Percentiles rank a stretch among this genome's conserved stretches.
phyloP scores from a whole-genome alignment of 2,329 filamentous ascomycete genomes.

The Diaporthe batatas region DNA sequence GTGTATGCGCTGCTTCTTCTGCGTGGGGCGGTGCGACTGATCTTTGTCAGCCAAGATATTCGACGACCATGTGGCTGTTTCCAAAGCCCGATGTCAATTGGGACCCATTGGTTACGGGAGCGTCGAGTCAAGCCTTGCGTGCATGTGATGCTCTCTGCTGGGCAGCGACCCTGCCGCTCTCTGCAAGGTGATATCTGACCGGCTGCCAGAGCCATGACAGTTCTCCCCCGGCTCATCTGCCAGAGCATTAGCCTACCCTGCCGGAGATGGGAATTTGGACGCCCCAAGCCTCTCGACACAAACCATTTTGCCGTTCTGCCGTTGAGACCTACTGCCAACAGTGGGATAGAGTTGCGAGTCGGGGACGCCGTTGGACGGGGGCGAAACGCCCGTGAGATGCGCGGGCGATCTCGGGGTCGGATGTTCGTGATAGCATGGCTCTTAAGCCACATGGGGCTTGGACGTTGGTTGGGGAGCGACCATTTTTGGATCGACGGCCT shows the following conservation, averaged over 20 bases:
- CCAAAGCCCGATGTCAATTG: background rate
- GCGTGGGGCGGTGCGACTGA: background rate
- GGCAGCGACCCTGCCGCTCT: background rate
- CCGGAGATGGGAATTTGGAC: background rate
- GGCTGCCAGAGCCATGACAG: background rate
- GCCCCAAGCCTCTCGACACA: background rate
- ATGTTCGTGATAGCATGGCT: slow-evolving; percentile 24
- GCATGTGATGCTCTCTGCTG: background rate
- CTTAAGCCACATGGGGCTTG: slow-evolving; percentile 23
- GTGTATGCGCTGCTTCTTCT: too few relatives aligned
- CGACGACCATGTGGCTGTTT: background rate
- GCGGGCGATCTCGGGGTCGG: slow-evolving; percentile 12
- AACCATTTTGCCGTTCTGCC: background rate
- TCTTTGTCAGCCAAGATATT: background rate
- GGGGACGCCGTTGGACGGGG: background rate
- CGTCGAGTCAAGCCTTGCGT: background rate
- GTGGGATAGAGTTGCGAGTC: background rate
- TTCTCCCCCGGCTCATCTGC: background rate
- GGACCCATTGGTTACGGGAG: background rate
- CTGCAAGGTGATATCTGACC: slow-evolving; percentile 1
- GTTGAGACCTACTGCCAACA: background rate
- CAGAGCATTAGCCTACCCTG: background rate
- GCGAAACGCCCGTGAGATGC: slow-evolving; percentile 2
- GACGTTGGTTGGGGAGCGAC: background rate
- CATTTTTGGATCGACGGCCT: background rate